phyloP scores from a whole-genome alignment of 2,329 filamentous ascomycete genomes.

The Aspergillus pseudoviridinutans region DNA sequence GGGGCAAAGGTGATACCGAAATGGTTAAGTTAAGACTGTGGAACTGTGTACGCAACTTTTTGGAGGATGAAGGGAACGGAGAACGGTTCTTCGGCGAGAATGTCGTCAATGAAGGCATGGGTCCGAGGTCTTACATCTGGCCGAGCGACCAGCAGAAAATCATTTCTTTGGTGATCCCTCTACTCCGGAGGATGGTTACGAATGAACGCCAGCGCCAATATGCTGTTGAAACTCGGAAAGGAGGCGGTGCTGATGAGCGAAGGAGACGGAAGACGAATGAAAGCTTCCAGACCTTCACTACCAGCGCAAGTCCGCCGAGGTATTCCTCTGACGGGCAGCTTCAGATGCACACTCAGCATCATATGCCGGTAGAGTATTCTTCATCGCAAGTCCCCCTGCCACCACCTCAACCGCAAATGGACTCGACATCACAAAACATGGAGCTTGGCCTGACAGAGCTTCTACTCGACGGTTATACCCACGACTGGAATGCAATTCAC shows the following conservation, averaged over 20 bases:
- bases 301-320: slow-evolving; percentile 17
- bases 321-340: slow-evolving; percentile 29
- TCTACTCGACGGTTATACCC: slow-evolving; percentile 35
- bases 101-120: slow-evolving; percentile 40
- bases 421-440: slow-evolving; percentile 15
- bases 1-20: slow-evolving; percentile 52
- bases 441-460: slow-evolving; percentile 35
- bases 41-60: slow-evolving; percentile 54
- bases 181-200: slow-evolving; percentile 56
- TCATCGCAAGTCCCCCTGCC: slow-evolving; percentile 21
- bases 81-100: slow-evolving; percentile 50
- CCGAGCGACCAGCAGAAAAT: slow-evolving; percentile 53
- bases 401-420: slow-evolving; percentile 23
- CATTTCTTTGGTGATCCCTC: slow-evolving; percentile 54
- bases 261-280: slow-evolving; percentile 35
- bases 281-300: slow-evolving; percentile 22
- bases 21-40: slow-evolving; percentile 55
- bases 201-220: slow-evolving; percentile 58
- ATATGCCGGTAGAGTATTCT: slow-evolving; percentile 21
- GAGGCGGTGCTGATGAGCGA: slow-evolving; percentile 37
- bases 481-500: slow-evolving; percentile 36
- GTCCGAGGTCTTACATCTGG: slow-evolving; percentile 46
- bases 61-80: slow-evolving; percentile 49
- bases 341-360: slow-evolving; percentile 26
- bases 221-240: slow-evolving; percentile 53